These are phyloP conservation scores for Cyberlindnera maclurae DNA, from an alignment of 805 yeast species.

Conservation along the genomic window DNA sequence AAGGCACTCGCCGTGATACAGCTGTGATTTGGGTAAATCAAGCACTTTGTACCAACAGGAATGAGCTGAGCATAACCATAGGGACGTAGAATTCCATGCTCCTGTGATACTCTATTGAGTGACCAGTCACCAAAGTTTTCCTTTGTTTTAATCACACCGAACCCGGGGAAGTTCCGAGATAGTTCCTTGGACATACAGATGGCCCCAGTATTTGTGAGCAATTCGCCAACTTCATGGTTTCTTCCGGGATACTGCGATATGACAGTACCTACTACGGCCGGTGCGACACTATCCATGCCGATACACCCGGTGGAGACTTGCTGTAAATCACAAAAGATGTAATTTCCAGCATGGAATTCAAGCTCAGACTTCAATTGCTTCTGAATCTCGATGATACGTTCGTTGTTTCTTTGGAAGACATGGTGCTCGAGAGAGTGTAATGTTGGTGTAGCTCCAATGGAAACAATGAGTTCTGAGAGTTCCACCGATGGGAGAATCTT, in stretches of 20 bases:
- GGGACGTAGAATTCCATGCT: conserved; percentile 69
- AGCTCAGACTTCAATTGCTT: conserved; percentile 33
- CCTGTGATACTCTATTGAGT: conserved; percentile 67
- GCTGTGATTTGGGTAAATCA: conserved; percentile 60
- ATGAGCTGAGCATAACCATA: conserved; percentile 27
- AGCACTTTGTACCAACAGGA: conserved; percentile 48
- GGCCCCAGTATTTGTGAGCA: conserved; percentile 66
- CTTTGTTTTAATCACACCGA: conserved; percentile 40
- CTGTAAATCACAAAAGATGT: conserved; percentile 66
- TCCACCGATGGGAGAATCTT: conserved; percentile 30
- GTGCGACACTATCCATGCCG: conserved; percentile 37
- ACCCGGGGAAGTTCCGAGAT: conserved; percentile 49
- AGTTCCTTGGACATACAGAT: conserved; percentile 60
- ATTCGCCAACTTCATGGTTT: conserved; percentile 48
- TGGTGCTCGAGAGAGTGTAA: conserved; percentile 47
- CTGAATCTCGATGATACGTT: conserved; percentile 7
- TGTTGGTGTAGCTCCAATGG: conserved; percentile 83
- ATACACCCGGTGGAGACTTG: conserved; percentile 67
- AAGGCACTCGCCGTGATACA: conserved; percentile 65
- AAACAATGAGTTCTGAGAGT: conserved; percentile 38
- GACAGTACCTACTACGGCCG: conserved; percentile 50
- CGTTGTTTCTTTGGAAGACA: conserved; percentile 11
- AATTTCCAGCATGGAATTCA: conserved; percentile 81
- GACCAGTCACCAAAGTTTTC: conserved; percentile 47
- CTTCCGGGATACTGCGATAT: conserved; percentile 52